These are phyloP conservation scores for Castanea mollissima DNA, from an alignment of 306 rosid genomes.

Conservation along the genomic window DNA sequence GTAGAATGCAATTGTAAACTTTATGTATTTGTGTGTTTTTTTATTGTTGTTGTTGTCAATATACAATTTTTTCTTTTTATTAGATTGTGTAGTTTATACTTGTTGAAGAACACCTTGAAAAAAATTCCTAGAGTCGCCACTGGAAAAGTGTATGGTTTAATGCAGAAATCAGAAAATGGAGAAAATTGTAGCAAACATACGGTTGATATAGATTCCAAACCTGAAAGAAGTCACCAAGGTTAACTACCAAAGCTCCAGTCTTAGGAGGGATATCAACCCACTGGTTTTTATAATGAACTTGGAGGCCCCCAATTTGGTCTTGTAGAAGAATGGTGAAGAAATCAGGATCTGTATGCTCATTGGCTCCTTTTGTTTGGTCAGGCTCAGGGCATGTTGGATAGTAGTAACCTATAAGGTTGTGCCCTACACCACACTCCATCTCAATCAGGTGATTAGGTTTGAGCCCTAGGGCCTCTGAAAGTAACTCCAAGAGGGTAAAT, in stretches of 20 bases:
- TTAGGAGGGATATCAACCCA: constrained; percentile 45
- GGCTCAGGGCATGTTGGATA: constrained; percentile 70
- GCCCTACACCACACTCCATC: constrained; percentile 47
- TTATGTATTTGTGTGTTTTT: no score
- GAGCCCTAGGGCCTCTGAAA: constrained; percentile 63
- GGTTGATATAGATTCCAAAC: not conserved
- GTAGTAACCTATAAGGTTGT: constrained; percentile 34
- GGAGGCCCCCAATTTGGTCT: constrained; percentile 57
- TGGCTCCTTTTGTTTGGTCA: constrained; percentile 39
- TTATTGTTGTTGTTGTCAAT: no score
- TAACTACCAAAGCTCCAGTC: constrained; percentile 41
- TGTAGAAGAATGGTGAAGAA: constrained; percentile 56
- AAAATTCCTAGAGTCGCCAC: no score
- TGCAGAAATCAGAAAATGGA: no score
- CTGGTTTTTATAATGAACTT: constrained; percentile 28
- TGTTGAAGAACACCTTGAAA: no score
- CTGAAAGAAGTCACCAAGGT: constrained; percentile 54
- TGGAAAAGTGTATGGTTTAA: no score
- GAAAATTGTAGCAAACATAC: not conserved
- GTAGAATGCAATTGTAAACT: no score
- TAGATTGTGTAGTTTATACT: no score
- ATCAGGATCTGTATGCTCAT: constrained; percentile 46
- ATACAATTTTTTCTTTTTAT: no score
- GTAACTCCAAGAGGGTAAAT: constrained; percentile 34
- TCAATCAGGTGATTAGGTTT: constrained; percentile 34